phyloP scores from a whole-genome alignment of 805 yeast species.

The Saturnispora ahearnii region DNA sequence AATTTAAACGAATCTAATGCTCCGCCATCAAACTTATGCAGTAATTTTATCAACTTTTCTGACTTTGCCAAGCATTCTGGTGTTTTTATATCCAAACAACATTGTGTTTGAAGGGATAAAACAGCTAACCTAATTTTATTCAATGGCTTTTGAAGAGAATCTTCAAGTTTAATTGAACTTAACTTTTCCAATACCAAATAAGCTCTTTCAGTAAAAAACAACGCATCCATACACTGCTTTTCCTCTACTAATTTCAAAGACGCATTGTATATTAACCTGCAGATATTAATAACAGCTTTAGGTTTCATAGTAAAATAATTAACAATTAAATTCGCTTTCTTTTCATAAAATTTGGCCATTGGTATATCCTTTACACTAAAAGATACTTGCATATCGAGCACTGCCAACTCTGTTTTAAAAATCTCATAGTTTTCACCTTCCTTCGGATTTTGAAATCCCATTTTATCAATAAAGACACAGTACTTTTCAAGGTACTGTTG shows the following conservation, averaged over 20 bases:
- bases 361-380: constrained; percentile 26
- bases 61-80: constrained; percentile 14
- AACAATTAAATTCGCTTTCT: constrained; percentile 20
- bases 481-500: constrained; percentile 27
- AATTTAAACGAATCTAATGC: constrained; percentile 27
- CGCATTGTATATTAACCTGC: constrained; percentile 29
- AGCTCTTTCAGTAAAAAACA: constrained; percentile 13
- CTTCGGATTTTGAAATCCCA: neutral
- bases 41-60: constrained; percentile 14
- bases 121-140: constrained; percentile 18
- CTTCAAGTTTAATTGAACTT: neutral
- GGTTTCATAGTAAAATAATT: constrained; percentile 13
- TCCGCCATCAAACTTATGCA: constrained; percentile 23
- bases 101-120: constrained; percentile 21
- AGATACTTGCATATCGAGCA: constrained; percentile 27
- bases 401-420: constrained; percentile 21
- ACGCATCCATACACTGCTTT: constrained; percentile 7
- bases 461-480: constrained; percentile 19
- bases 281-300: constrained; percentile 21
- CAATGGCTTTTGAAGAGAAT: constrained; percentile 10
- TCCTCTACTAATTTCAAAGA: constrained; percentile 11
- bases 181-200: constrained; percentile 15
- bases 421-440: neutral
- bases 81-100: constrained; percentile 21
- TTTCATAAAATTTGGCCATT: constrained; percentile 29